Evolutionary conservation across 2,329 filamentous ascomycete species (phyloP).

Genomic region (Verticillium isaacii): DNA sequence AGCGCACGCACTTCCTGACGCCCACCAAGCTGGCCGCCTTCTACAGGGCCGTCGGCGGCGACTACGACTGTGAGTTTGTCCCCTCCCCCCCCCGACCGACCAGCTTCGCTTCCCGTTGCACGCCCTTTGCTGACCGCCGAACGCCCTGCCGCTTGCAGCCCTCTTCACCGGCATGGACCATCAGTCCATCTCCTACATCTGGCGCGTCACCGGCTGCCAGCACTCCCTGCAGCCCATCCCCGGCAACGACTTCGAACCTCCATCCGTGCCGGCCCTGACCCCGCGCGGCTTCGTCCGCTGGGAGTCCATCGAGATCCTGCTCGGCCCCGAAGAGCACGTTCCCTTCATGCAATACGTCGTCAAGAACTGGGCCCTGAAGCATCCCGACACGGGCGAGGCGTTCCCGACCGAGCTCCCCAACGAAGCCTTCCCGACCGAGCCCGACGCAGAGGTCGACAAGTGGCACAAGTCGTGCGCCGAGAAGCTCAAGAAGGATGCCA

Average conservation of each 20-base stretch:
- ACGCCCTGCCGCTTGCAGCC: slow-evolving; percentile 29
- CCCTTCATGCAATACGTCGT: slow-evolving; percentile 79
- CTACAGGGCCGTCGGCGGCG: slow-evolving; percentile 68
- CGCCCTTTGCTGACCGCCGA: neutral
- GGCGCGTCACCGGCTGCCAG: slow-evolving; percentile 84
- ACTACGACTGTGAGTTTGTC: slow-evolving; percentile 58
- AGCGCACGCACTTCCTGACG: slow-evolving; percentile 46
- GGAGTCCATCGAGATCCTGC: slow-evolving; percentile 85
- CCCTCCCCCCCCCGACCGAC: too few species aligned
- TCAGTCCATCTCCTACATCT: slow-evolving; percentile 81
- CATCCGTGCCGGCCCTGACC: slow-evolving; percentile 78
- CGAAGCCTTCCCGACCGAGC: slow-evolving; percentile 62
- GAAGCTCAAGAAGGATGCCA: slow-evolving; percentile 59
- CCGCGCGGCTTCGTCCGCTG: slow-evolving; percentile 83
- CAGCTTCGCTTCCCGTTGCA: neutral
- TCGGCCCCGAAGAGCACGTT: slow-evolving; percentile 84
- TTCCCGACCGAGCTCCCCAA: slow-evolving; percentile 58
- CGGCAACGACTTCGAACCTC: slow-evolving; percentile 66
- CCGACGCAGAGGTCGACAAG: slow-evolving; percentile 74
- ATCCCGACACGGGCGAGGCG: slow-evolving; percentile 66
- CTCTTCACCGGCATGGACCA: slow-evolving; percentile 75
- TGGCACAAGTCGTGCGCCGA: slow-evolving; percentile 82
- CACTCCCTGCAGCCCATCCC: slow-evolving; percentile 73
- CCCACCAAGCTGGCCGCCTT: slow-evolving; percentile 71
- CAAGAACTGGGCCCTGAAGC: slow-evolving; percentile 67